Evolutionary conservation across 2,329 filamentous ascomycete species (phyloP), one percentile per base, ranked within the genome.

Genomic region (Aspergillus clavatus): DNA sequence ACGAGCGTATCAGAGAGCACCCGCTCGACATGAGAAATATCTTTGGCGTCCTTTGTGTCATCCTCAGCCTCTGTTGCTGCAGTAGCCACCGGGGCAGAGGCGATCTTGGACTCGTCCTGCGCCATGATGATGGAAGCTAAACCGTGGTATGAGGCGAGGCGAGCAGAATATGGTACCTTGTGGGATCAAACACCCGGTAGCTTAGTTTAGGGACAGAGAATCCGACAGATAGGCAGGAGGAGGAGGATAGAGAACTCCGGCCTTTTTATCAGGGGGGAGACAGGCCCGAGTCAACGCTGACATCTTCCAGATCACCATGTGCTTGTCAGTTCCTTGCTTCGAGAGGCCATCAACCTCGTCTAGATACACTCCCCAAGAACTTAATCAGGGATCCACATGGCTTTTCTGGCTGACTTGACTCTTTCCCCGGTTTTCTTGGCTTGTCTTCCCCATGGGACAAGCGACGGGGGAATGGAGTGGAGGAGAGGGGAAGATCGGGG

Each of bases 21-120:
- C 21, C 70, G 66, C 63, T 79, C 77, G 45, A 80, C 68, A 44
- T 77, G 69, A 5, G 65, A 60, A 46, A 71, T 61, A 29, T 68
- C 66, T 35, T 57, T 45, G n/a, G 14, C 7, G 7, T 42, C 12
- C 14, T 49, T 52, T 24, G 16, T 22, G 8, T 46, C 40, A 8
- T 40, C 31, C 28, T 23, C 38, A 26, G 22, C 38, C 7, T 4
- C 38, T 6, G 12, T 10, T n/a, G 23, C 12, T n/a, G 14, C 11
- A 16, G 29, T 14, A 18, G 29, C 11, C 29, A 33, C 29, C 29
- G 29, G 29, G 29, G 4, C 18, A 4, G 22, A 10, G 22, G 8
- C 38, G 16, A 27, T n/a, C 11, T 11, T 26, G n/a, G n/a, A n/a
- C n/a, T n/a, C n/a, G n/a, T n/a, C n/a, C 24, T 39, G 18, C 21